Evolutionary conservation across 129 eudicot species (phyloP).

Genomic region (Silybum marianum): DNA sequence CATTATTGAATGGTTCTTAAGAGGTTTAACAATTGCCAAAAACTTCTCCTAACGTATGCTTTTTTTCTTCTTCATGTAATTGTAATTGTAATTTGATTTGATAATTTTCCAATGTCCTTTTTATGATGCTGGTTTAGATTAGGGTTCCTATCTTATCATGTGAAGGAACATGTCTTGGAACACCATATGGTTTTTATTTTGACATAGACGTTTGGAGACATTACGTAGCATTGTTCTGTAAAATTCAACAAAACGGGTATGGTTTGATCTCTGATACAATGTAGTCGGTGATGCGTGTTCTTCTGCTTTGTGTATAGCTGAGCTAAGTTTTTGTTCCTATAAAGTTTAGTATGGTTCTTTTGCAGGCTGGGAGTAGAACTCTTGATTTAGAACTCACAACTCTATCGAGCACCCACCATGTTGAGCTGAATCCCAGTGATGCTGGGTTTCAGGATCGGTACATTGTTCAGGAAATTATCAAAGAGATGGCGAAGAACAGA

Average conservation of each 20-base stretch:
- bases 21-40: neutral
- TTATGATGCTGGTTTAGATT: neutral
- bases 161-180: neutral
- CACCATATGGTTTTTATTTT: neutral
- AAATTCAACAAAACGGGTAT: neutral
- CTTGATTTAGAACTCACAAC: slow-evolving; percentile 92
- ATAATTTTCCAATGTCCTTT: neutral
- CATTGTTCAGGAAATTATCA: slow-evolving; percentile 92
- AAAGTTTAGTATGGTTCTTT: neutral
- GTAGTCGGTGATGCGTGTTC: neutral
- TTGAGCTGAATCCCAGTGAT: slow-evolving; percentile 90
- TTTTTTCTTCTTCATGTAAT: neutral
- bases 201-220: neutral
- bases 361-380: slow-evolving; percentile 85
- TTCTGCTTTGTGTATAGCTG: too few relatives aligned
- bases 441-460: slow-evolving; percentile 96
- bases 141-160: neutral
- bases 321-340: neutral
- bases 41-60: neutral
- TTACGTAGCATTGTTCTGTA: neutral
- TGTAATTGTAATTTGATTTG: neutral
- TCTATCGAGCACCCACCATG: slow-evolving; percentile 84
- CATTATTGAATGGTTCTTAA: neutral
- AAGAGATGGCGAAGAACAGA: slow-evolving; percentile 96
- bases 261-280: neutral